A percentile compares a stretch with the other conserved stretches of the same genome.
phyloP scores from a whole-genome alignment of 257 asterid species.

The Salvia miltiorrhiza region DNA sequence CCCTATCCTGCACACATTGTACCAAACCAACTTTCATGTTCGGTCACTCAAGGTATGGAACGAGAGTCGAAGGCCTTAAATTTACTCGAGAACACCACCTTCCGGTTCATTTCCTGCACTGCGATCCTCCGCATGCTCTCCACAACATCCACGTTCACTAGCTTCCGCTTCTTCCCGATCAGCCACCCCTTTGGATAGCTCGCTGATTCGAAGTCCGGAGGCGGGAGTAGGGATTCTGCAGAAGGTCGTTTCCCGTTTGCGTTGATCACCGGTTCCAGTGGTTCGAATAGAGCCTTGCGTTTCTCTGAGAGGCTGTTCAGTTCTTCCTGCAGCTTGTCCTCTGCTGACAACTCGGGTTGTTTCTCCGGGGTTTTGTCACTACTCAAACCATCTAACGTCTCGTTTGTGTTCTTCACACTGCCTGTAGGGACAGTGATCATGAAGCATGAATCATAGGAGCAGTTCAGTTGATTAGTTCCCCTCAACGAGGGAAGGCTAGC shows the following conservation, averaged over 20 bases:
- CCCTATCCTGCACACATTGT: constrained; percentile 71
- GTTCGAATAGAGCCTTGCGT: constrained; percentile 83
- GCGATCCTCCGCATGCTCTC: constrained; percentile 98
- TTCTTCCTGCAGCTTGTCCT: constrained; percentile 52
- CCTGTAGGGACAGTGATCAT: constrained; percentile 23
- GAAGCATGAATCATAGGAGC: background rate
- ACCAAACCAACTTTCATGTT: background rate
- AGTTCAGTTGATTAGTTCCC: background rate
- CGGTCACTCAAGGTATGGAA: background rate
- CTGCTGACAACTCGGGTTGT: constrained; percentile 32
- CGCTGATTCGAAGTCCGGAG: constrained; percentile 88
- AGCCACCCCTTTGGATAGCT: constrained; percentile 91
- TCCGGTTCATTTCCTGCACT: constrained; percentile 91
- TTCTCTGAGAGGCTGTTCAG: constrained; percentile 64
- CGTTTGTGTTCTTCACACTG: constrained; percentile 36
- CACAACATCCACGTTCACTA: constrained; percentile 92
- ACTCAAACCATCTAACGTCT: constrained; percentile 18
- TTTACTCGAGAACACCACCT: constrained; percentile 37
- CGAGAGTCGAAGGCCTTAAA: background rate
- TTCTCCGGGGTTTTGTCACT: constrained; percentile 30
- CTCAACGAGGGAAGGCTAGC: too few species aligned
- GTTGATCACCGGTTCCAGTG: constrained; percentile 52
- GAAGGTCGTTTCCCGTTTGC: constrained; percentile 49
- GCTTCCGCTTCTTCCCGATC: constrained; percentile 92
- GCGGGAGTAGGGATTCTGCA: constrained; percentile 81